Base-by-base conservation (phyloP, 805 yeast genomes). In the Barnettozyma vustinii region DNA sequence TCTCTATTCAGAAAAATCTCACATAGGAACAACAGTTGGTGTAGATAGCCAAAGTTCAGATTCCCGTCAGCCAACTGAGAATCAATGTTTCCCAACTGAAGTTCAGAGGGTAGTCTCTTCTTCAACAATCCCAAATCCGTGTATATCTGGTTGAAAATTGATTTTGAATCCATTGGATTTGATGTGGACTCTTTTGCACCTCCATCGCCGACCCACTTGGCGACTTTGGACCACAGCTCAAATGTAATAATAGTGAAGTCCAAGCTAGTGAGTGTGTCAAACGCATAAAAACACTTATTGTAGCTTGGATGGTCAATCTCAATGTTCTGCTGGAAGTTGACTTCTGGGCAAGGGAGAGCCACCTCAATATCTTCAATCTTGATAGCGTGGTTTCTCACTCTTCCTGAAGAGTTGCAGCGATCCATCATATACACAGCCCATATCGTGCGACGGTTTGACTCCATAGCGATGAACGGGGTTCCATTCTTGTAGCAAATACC, bases 391-490 rank as follows among this genome's bases (percentile, higher is more conserved):
- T 66, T 59, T 27, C 73, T 49, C 30, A 62, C 57, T 44, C 69
- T 52, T 3, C 72, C 72, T 51, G 70, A 64, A 9, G 70, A 63
- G 35, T 64, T 69, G 48, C 73, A 68, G 35, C 72, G 48, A 51
- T 70, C 75, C 73, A 71, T 68, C 72, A 70, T 68, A 46, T 65
- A 69, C 12, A 69, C 71, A 4, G 68, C 53, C 75, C 75, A 71
- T 4, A 70, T 55, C 4, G 75, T 69, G 40, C 75, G 52, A 32
- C 72, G 43, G 52, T 67, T 62, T 26, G 63, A 57, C 46, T 71
- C 75, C 13, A 53, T 46, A 7, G 56, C 49, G 19, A 70, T 60
- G 33, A 60, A 59, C 5, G 45, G 36, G 6, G 50, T 40, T 3
- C 37, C 54, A 25, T 49, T 45, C 10, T 49, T 44, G 32, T 60